Base-by-base conservation (phyloP, 2,329 filamentous ascomycete genomes). In the Penicillium concentricum region DNA sequence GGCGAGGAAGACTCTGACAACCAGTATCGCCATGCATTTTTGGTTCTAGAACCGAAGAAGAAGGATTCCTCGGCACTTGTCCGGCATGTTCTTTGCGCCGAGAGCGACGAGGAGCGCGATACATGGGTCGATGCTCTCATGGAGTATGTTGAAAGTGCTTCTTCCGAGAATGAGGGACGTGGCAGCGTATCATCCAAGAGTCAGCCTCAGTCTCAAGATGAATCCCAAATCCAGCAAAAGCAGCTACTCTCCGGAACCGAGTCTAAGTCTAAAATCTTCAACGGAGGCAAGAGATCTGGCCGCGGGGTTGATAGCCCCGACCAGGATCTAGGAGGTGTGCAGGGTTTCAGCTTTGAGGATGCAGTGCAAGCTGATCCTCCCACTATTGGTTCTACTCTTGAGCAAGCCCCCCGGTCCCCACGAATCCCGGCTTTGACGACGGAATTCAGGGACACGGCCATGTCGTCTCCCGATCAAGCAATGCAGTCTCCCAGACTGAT, bases 21-120 rank as follows among this genome's bases (percentile, higher is more conserved):
- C 69, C 91, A 97, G 72, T 99, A 96, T 72, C 89, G 94, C 6
- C 94, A 99, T 76, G 94, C 94, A 0, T 99, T 99, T 77, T 80
- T 97, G 44, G 90, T 99, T 52, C 74, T 97, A 51, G 94, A 99
- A 70, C 93, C 93, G 1, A 99, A 99, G 79, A 91, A 92, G 74
- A 97, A 96, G 74, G 94, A 99, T 69, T 92, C 92, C 0, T 87
- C 82, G 22, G 92, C 89, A 64, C 83, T 93, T 51, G 91, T 97
- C 24, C 90, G 93, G 62, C 94, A 99, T 72, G 92, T 99, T 0
- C 80, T 99, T 18, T 99, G 94, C 72, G 93, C 94, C 0, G 94
- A 99, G 74, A 97, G 90, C 68, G 94, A 99, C 67, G 83, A 82
- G 57, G 94, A 99, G 77, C 87, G 94, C 58, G 94, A 99, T 74